A percentile compares a stretch with the other conserved stretches of the same genome.
phyloP scores from a whole-genome alignment of 2,329 filamentous ascomycete genomes.

The Aplosporella prunicola region DNA sequence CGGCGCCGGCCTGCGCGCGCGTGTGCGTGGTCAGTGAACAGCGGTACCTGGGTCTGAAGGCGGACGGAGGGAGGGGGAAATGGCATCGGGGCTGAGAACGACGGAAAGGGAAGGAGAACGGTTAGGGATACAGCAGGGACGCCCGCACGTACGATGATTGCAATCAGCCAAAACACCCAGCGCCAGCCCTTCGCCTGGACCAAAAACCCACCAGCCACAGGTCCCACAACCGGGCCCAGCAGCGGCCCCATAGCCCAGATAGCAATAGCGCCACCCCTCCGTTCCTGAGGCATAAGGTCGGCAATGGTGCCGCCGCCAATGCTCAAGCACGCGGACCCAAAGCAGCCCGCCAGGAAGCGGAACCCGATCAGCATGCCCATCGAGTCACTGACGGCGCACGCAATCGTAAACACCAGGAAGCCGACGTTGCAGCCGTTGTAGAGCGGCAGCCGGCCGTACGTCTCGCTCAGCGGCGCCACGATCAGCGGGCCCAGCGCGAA shows the following conservation, averaged over 20 bases:
- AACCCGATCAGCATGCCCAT: conserved; percentile 31
- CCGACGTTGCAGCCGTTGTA: conserved; percentile 35
- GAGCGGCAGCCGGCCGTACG: conserved; percentile 24
- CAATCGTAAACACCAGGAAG: conserved; percentile 43
- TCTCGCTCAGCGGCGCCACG: conserved; percentile 28
- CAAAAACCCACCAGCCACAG: conserved; percentile 25
- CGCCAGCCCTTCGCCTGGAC: conserved; percentile 25
- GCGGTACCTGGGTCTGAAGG: too few relatives aligned
- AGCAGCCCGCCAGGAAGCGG: conserved; percentile 27
- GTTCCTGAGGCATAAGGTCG: conserved; percentile 26
- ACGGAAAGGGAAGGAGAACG: too few relatives aligned
- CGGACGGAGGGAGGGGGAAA: too few relatives aligned
- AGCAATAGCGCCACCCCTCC: conserved; percentile 28
- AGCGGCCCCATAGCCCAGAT: conserved; percentile 29
- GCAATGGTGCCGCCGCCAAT: conserved; percentile 28
- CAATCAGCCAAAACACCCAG: conserved; percentile 26
- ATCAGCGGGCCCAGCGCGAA: conserved; percentile 30
- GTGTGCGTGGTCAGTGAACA: conserved; percentile 3
- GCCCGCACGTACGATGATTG: conserved; percentile 17
- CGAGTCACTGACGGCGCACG: conserved; percentile 26
- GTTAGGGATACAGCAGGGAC: too few relatives aligned
- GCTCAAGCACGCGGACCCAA: conserved; percentile 25
- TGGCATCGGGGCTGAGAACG: too few relatives aligned
- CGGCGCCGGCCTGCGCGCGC: conserved; percentile 22
- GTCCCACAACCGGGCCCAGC: conserved; percentile 26